phyloP scores from a whole-genome alignment of 169 alveolate species.

The Perkinsus marinus region DNA sequence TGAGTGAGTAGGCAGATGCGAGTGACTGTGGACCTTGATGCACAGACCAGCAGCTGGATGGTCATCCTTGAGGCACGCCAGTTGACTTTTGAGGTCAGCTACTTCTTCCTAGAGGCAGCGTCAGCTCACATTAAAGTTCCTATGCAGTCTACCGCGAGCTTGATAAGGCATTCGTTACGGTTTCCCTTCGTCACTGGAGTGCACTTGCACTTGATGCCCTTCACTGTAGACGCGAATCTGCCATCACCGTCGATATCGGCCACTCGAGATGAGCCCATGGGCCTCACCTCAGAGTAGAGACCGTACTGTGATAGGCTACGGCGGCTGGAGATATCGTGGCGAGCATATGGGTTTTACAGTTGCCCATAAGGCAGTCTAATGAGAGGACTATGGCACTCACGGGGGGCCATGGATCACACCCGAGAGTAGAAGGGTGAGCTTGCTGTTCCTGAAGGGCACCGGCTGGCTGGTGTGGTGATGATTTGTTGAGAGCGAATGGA shows the following conservation, averaged over 20 bases:
- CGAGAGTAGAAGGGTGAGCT: slow-evolving; percentile 62
- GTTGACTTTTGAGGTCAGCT: background rate
- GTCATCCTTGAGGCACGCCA: background rate
- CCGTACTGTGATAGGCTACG: slow-evolving; percentile 47
- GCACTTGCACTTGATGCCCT: slow-evolving; percentile 20
- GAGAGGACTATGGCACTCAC: background rate
- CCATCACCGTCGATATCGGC: background rate
- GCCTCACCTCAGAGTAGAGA: slow-evolving; percentile 26
- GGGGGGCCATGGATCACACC: background rate
- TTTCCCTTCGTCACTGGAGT: background rate
- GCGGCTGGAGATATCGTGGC: slow-evolving; percentile 59
- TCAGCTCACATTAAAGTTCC: background rate
- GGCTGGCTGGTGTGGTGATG: slow-evolving; percentile 7
- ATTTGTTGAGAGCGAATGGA: slow-evolving; percentile 6
- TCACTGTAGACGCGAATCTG: slow-evolving; percentile 25
- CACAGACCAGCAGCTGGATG: background rate
- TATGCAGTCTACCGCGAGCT: too few species aligned
- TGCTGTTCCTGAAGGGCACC: slow-evolving; percentile 67
- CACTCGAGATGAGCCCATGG: background rate
- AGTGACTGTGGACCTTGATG: background rate
- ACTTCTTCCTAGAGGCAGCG: background rate
- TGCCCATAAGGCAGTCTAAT: slow-evolving; percentile 58
- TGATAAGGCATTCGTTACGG: background rate
- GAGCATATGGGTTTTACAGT: slow-evolving; percentile 58
- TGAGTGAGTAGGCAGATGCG: background rate